A percentile compares a stretch with the other conserved stretches of the same genome.
Conservation (phyloP, 1,139 yeast species). For the Pichia sp. region DNA sequence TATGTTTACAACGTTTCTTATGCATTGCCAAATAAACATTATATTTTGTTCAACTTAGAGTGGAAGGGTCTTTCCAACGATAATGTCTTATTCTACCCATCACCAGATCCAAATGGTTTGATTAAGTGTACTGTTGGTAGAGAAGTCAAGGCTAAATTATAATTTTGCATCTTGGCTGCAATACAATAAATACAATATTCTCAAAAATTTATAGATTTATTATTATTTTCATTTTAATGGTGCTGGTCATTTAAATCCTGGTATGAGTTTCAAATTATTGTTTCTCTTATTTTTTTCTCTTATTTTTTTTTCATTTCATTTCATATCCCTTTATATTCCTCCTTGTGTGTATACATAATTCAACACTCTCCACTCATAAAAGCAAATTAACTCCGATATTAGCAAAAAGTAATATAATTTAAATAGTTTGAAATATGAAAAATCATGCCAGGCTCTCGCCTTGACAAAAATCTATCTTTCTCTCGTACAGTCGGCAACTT, state of each 20-base stretch:
- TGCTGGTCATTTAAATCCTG: constrained; percentile 15
- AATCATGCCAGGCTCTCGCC: neutral
- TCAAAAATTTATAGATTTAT: neutral
- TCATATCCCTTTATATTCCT: neutral
- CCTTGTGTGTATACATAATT: neutral
- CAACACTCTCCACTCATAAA: neutral
- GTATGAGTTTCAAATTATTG: constrained; percentile 1
- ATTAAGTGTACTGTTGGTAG: constrained; percentile 83
- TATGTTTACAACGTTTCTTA: constrained; percentile 61
- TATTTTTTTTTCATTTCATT: no score
- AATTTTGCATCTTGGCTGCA: constrained; percentile 12
- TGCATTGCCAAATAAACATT: constrained; percentile 84
- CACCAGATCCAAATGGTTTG: constrained; percentile 88
- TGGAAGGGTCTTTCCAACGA: constrained; percentile 83
- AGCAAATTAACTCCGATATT: neutral
- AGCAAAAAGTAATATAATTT: neutral
- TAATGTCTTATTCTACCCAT: constrained; percentile 79
- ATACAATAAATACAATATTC: neutral
- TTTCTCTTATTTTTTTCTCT: neutral
- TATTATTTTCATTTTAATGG: constrained; percentile 6
- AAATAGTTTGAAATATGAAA: neutral
- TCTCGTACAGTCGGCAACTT: no score
- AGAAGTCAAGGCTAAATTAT: constrained; percentile 43
- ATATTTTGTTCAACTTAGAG: constrained; percentile 66
- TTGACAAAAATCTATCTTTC: neutral